These are phyloP conservation scores for Candida sojae DNA, from an alignment of 1,139 yeast species.

Conservation along the genomic window DNA sequence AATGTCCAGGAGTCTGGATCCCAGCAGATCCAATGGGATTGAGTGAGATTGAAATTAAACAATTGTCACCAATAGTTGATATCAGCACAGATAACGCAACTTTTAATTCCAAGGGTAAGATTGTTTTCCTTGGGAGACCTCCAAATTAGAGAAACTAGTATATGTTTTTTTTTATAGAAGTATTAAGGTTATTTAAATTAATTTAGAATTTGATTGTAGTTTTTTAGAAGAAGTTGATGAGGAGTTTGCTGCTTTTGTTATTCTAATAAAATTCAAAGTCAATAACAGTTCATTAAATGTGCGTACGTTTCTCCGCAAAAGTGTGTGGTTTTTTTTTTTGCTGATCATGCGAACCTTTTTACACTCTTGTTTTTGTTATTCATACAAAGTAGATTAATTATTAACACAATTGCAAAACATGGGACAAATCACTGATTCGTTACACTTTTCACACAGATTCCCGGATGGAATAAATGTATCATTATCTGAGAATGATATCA, in stretches of 20 bases:
- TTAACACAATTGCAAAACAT: too few relatives aligned
- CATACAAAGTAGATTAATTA: neutral
- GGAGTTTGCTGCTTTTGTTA: conserved; percentile 24
- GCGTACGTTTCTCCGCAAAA: too few relatives aligned
- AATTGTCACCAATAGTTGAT: conserved; percentile 42
- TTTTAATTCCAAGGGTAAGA: conserved; percentile 59
- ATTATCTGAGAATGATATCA: neutral
- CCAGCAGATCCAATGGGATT: conserved; percentile 86
- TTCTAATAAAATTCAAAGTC: conserved; percentile 23
- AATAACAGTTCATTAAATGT: neutral
- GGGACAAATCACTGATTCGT: neutral
- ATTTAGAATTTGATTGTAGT: too few relatives aligned
- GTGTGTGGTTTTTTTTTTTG: neutral
- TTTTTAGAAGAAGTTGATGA: too few relatives aligned
- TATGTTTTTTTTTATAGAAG: too few relatives aligned
- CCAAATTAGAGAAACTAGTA: conserved; percentile 33
- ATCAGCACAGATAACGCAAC: conserved; percentile 70
- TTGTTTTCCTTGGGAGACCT: conserved; percentile 58
- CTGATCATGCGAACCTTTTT: neutral
- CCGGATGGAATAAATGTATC: neutral
- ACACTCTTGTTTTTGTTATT: neutral
- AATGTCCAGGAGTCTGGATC: conserved; percentile 80
- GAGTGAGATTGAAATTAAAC: conserved; percentile 58
- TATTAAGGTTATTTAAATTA: too few relatives aligned
- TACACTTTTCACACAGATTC: neutral